phyloP scores from a whole-genome alignment of 768 basidiomycete genomes.

The Filobasidium wieringae region DNA sequence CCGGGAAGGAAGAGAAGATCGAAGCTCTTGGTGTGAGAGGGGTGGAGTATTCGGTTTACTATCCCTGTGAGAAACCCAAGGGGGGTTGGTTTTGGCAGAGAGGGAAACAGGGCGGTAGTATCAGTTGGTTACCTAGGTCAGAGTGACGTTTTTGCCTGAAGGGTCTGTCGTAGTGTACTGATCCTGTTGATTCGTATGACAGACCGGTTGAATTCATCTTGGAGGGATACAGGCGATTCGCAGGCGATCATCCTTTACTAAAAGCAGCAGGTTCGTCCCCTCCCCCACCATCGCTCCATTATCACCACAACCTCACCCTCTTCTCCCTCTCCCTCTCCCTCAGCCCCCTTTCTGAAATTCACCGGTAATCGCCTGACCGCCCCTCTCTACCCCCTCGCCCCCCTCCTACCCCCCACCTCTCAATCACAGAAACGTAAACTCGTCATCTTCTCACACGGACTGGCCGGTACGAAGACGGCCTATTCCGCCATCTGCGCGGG shows the following conservation, averaged over 20 bases:
- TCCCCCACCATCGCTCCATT: neutral
- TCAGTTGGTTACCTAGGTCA: slow-evolving; percentile 7
- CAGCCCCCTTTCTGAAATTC: slow-evolving; percentile 7
- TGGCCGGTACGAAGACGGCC: slow-evolving; percentile 59
- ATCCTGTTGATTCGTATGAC: neutral
- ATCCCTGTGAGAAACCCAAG: slow-evolving; percentile 3
- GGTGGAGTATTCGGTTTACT: slow-evolving; percentile 13
- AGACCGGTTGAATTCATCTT: slow-evolving; percentile 1
- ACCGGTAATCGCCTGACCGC: neutral
- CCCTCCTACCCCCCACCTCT: neutral
- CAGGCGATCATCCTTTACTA: slow-evolving; percentile 5
- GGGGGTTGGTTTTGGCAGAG: slow-evolving; percentile 7
- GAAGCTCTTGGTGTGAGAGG: slow-evolving; percentile 1
- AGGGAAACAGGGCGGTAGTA: neutral
- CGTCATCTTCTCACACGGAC: slow-evolving; percentile 73
- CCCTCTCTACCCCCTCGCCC: neutral
- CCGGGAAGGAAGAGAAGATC: neutral
- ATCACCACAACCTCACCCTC: neutral
- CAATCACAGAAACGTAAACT: slow-evolving; percentile 32
- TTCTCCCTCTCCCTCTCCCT: neutral
- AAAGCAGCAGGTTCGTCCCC: neutral
- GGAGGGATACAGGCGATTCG: slow-evolving; percentile 6
- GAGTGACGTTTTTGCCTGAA: neutral
- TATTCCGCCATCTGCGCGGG: slow-evolving; percentile 67
- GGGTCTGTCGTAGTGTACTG: no score